Conservation (phyloP, 2,329 filamentous ascomycete genomes). For the Trichoderma sp. region DNA sequence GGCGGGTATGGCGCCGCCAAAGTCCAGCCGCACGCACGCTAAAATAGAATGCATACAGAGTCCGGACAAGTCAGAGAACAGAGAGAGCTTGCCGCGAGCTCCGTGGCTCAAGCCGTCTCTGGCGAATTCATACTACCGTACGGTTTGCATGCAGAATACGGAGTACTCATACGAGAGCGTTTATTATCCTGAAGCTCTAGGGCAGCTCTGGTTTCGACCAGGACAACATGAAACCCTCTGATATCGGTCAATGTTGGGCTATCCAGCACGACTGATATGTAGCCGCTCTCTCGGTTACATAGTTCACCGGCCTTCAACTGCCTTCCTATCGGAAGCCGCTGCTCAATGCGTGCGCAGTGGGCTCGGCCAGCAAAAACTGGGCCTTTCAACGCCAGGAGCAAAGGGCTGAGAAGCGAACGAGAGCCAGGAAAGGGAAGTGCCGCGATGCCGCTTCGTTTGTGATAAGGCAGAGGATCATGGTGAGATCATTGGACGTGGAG, state of each 20-base stretch:
- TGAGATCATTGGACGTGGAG: not conserved
- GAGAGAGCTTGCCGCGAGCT: not conserved
- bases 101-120: not conserved
- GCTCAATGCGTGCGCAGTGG: not conserved
- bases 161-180: not conserved
- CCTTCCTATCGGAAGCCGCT: not conserved
- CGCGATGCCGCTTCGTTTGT: not conserved
- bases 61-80: not conserved
- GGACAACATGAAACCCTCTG: not conserved
- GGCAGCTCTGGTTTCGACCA: not conserved
- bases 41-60: slow-evolving; percentile 2
- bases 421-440: not conserved
- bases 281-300: not conserved
- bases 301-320: not conserved
- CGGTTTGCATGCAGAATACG: not conserved
- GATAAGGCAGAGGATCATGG: not conserved
- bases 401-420: not conserved
- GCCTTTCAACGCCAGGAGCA: not conserved
- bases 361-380: not conserved
- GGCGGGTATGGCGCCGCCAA: slow-evolving; percentile 17
- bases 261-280: not conserved
- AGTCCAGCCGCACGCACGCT: slow-evolving; percentile 19
- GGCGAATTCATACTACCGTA: not conserved
- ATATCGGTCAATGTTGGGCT: not conserved
- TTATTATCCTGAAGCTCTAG: not conserved